These are phyloP conservation scores for Pichia ethanolica DNA, from an alignment of 805 yeast species.

Conservation along the genomic window DNA sequence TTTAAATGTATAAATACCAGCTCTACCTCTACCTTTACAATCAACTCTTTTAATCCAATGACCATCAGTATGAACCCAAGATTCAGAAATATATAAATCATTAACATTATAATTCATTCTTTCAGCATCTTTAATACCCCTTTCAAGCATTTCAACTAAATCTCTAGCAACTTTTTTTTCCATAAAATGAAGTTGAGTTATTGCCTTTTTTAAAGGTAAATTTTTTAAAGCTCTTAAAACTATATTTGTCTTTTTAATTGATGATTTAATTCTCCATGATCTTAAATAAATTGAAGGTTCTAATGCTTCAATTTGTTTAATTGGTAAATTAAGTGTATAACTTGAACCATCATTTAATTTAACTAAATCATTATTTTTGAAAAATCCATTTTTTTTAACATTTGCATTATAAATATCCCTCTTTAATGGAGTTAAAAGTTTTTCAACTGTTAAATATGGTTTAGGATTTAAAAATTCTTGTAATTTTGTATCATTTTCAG, in stretches of 20 bases:
- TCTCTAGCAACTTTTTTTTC: conserved; percentile 74
- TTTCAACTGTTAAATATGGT: conserved; percentile 49
- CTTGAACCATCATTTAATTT: conserved; percentile 35
- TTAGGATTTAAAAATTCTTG: conserved; percentile 46
- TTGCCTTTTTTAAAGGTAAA: conserved; percentile 66
- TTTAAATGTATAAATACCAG: conserved; percentile 69
- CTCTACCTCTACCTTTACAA: conserved; percentile 84
- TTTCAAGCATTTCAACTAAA: conserved; percentile 63
- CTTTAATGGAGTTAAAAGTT: conserved; percentile 63
- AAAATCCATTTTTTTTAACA: conserved; percentile 58
- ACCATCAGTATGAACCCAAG: conserved; percentile 93
- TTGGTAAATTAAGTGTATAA: conserved; percentile 44
- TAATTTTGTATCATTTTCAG: conserved; percentile 29
- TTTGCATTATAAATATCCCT: conserved; percentile 53
- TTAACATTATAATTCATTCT: conserved; percentile 51
- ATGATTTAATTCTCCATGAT: conserved; percentile 77
- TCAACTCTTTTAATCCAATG: conserved; percentile 62
- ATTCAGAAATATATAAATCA: conserved; percentile 62
- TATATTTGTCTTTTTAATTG: conserved; percentile 79
- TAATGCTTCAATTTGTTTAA: conserved; percentile 63
- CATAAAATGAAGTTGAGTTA: conserved; percentile 87
- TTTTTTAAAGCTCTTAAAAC: conserved; percentile 72
- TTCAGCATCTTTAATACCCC: conserved; percentile 65
- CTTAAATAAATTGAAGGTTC: conserved; percentile 84
- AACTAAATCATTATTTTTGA: conserved; percentile 52